Base-by-base conservation (phyloP, 169 alveolate species). In the Cryptosporidium baileyi region DNA sequence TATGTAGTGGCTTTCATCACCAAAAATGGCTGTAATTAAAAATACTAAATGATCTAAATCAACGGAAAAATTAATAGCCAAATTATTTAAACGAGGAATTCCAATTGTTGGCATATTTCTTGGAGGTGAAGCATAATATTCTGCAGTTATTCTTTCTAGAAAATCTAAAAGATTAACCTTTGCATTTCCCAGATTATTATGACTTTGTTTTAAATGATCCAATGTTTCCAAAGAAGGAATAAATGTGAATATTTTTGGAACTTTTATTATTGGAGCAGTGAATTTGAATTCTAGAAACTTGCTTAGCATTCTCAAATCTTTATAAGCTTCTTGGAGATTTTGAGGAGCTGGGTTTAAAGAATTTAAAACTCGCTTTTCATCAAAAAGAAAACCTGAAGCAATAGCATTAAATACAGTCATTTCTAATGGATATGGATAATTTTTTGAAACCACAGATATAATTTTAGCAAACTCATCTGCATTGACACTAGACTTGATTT, bases 61-160 rank as follows among this genome's bases (percentile, higher is more conserved):
- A 11, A 4, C n/a, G 6, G 67, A 54, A 47, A 74, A 74, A 34
- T 54, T 74, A 36, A 74, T 19, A 0, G 85, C 85, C 59, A 74
- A 24, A 45, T 51, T 51, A 3, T 52, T 74, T 13, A 74, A 26
- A 19, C 85, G 43, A 11, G 85, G 85, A 34, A 74, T 74, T 3
- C 74, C 85, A 11, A 74, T 74, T 7, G 85, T 74, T 32, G 85
- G 85, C 65, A 74, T 54, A 9, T 43, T 51, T 41, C 85, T 74
- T 7, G 85, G 85, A 32, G 74, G 13, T 1, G 60, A 32, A 0
- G 85, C 85, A 43, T 7, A 74, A 41, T 74, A 74, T 30, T 74
- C 85, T 2, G 74, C 65, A 9, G 41, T 38, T 2, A 74, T n/a
- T 47, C 85, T 52, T 60, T 74, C 85, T 22, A 74, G 36, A 26